Evolutionary conservation across 306 rosid species (phyloP).

Genomic region (Sechiopsis laciniata): DNA sequence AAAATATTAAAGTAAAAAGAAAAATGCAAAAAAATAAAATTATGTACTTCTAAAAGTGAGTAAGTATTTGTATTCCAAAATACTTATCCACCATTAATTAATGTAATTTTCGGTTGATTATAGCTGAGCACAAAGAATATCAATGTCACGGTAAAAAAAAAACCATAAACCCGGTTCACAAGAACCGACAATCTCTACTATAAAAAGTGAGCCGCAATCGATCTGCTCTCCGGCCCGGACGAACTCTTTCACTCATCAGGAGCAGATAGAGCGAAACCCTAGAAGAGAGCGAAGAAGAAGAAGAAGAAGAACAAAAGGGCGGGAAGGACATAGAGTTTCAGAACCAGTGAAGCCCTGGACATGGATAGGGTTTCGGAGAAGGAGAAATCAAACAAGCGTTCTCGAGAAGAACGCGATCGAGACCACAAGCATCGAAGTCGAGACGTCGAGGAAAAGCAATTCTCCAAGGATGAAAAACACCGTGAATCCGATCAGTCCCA

Average conservation of each 20-base stretch:
- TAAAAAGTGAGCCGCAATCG: constrained; percentile 7
- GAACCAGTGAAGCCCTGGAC: constrained; percentile 36
- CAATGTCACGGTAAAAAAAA: neutral
- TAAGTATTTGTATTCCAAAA: too few species aligned
- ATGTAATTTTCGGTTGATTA: too few species aligned
- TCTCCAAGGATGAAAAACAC: constrained; percentile 28
- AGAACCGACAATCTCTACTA: neutral
- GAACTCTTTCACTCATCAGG: constrained; percentile 9
- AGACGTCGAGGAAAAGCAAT: constrained; percentile 36
- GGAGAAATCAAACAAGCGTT: constrained; percentile 51
- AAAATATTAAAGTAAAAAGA: too few species aligned
- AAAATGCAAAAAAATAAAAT: too few species aligned
- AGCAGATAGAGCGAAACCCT: constrained; percentile 16
- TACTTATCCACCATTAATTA: too few species aligned
- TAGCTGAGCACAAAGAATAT: neutral
- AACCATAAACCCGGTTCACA: too few species aligned
- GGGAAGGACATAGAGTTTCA: neutral
- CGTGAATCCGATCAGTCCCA: constrained; percentile 46
- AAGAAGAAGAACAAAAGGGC: neutral
- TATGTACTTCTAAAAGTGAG: too few species aligned
- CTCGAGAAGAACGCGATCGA: constrained; percentile 43
- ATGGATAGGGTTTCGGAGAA: constrained; percentile 53
- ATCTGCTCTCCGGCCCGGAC: constrained; percentile 1
- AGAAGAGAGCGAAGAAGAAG: neutral
- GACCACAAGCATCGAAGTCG: constrained; percentile 33